These are phyloP conservation scores for Wickerhamomyces sp. DNA, from an alignment of 1,139 yeast genomes.

Conservation along the genomic window DNA sequence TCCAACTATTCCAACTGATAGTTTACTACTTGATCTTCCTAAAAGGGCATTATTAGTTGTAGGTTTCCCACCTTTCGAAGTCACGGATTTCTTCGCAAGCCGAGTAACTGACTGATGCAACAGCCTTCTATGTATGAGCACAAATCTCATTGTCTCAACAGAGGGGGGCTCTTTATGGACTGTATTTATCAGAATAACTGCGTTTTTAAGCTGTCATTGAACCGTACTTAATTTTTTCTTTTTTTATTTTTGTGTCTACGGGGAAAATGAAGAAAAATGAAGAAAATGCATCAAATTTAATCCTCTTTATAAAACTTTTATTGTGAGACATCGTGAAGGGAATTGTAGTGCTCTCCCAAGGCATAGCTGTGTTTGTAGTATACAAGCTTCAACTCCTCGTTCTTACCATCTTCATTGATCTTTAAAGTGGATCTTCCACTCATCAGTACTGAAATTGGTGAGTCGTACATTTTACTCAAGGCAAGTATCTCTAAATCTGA, in stretches of 20 bases:
- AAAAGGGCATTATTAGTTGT: conserved; percentile 26
- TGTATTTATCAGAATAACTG: background rate
- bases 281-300: conserved; percentile 2
- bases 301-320: background rate
- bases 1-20: conserved; percentile 60
- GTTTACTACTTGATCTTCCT: conserved; percentile 53
- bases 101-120: background rate
- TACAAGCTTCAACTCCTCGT: conserved; percentile 60
- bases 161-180: background rate
- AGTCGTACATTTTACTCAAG: conserved; percentile 57
- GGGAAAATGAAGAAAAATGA: background rate
- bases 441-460: conserved; percentile 71
- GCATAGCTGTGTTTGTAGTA: conserved; percentile 85
- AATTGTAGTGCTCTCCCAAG: conserved; percentile 92
- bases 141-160: background rate
- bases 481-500: conserved; percentile 91
- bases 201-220: background rate
- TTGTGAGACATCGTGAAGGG: conserved; percentile 46
- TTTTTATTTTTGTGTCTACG: background rate
- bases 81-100: conserved; percentile 12
- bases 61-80: background rate
- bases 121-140: conserved; percentile 2
- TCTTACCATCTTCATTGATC: conserved; percentile 49
- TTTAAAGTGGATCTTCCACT: conserved; percentile 64
- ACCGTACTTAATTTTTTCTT: too few species aligned